Evolutionary conservation across 1,284 basidiomycete species (phyloP).

Genomic region (Farysia itapuensis): DNA sequence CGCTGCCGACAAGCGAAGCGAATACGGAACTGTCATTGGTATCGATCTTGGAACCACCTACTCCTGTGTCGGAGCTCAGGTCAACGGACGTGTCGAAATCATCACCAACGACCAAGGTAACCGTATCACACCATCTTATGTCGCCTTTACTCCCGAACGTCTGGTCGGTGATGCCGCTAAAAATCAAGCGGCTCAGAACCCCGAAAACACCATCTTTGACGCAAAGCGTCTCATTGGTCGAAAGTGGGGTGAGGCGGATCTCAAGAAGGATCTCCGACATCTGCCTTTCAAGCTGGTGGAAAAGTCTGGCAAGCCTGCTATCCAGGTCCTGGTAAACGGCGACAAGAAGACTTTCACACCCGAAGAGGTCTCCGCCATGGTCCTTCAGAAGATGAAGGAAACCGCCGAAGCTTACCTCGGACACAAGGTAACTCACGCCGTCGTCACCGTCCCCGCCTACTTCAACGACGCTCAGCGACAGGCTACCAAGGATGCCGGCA

Average conservation of each 20-base stretch:
- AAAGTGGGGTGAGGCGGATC: constrained; percentile 64
- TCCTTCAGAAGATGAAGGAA: constrained; percentile 97
- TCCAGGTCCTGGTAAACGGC: constrained; percentile 54
- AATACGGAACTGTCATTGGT: constrained; percentile 86
- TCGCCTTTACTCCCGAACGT: constrained; percentile 68
- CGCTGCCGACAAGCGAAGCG: constrained; percentile 51
- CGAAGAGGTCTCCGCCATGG: constrained; percentile 91
- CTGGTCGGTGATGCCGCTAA: constrained; percentile 70
- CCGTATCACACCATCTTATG: constrained; percentile 60
- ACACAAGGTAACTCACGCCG: constrained; percentile 90
- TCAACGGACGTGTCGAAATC: constrained; percentile 64
- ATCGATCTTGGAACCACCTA: constrained; percentile 69
- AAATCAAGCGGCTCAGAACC: constrained; percentile 72
- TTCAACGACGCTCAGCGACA: constrained; percentile 96
- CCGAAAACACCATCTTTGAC: constrained; percentile 87
- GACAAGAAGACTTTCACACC: constrained; percentile 63
- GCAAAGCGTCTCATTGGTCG: constrained; percentile 88
- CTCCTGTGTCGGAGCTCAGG: constrained; percentile 73
- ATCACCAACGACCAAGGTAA: constrained; percentile 63
- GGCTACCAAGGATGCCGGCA: constrained; percentile 97
- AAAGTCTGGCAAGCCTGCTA: constrained; percentile 59
- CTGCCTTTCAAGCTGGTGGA: constrained; percentile 63
- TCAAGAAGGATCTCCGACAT: constrained; percentile 61
- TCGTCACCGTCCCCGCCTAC: constrained; percentile 94
- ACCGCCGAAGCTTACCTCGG: constrained; percentile 97